Percentiles rank a stretch among this genome's conserved stretches.
Evolutionary conservation across 2,329 filamentous ascomycete genomes (phyloP).

Genomic region (Hysterium pulicare): DNA sequence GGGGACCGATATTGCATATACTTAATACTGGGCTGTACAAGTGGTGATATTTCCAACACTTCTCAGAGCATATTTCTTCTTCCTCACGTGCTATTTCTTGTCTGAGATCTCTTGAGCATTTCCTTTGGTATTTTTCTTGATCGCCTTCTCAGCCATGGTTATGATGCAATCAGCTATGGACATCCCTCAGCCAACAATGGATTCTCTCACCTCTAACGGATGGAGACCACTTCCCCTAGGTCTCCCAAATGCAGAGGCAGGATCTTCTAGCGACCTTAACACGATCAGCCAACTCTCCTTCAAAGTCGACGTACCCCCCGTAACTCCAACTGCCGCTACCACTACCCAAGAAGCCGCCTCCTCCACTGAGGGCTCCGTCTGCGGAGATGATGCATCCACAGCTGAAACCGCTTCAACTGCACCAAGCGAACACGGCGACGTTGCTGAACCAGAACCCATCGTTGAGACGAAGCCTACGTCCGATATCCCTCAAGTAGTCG

Average conservation of each 20-base stretch:
- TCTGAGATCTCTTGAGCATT: background rate
- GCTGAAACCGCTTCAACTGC: constrained; percentile 9
- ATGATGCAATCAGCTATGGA: constrained; percentile 7
- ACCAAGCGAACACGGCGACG: constrained; percentile 4
- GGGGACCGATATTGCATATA: constrained; percentile 2
- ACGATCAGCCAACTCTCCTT: too few relatives aligned
- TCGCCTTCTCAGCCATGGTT: constrained; percentile 2
- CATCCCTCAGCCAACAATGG: constrained; percentile 3
- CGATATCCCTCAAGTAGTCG: constrained; percentile 1
- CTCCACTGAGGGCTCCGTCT: constrained; percentile 8
- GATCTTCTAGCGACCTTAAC: too few relatives aligned
- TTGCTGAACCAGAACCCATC: constrained; percentile 1
- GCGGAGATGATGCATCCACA: constrained; percentile 5
- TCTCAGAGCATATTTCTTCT: background rate
- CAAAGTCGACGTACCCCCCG: background rate
- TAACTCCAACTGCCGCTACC: background rate
- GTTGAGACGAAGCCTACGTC: background rate
- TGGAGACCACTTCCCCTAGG: constrained; percentile 9
- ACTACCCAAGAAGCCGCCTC: constrained; percentile 5
- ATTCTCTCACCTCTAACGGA: constrained; percentile 1
- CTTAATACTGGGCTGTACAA: constrained; percentile 3
- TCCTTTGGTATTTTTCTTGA: background rate
- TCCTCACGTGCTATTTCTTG: background rate
- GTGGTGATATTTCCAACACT: background rate
- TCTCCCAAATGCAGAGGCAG: too few relatives aligned